These are phyloP conservation scores for Penicillium waksmanii DNA, from an alignment of 495 filamentous ascomycete genomes.

Conservation along the genomic window DNA sequence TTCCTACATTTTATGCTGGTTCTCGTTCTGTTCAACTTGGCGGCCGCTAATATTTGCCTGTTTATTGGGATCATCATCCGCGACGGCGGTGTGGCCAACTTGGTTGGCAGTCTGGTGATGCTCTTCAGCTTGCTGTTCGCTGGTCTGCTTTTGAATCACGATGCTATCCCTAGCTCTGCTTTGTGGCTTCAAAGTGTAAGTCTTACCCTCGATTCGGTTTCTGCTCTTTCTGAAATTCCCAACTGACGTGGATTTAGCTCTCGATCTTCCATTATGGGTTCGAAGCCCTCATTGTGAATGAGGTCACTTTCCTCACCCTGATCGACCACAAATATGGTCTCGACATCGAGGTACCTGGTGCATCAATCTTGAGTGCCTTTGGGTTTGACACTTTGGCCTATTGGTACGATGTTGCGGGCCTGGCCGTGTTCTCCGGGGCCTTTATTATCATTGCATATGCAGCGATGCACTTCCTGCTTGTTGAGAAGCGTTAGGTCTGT, in stretches of 20 bases:
- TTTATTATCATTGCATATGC: constrained; percentile 89
- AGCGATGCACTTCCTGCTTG: constrained; percentile 91
- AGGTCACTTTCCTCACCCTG: constrained; percentile 87
- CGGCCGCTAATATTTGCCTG: constrained; percentile 87
- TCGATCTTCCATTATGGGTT: constrained; percentile 99
- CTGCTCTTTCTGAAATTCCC: background rate
- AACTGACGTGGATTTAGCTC: constrained; percentile 50
- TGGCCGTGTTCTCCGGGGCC: constrained; percentile 77
- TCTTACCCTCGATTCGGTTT: constrained; percentile 11
- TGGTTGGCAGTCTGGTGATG: constrained; percentile 96
- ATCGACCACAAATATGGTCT: constrained; percentile 93
- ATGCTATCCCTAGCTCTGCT: constrained; percentile 81
- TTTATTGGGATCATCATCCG: constrained; percentile 97
- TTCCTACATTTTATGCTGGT: constrained; percentile 93
- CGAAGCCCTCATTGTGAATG: constrained; percentile 95
- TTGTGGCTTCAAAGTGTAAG: constrained; percentile 85
- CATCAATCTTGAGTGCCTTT: constrained; percentile 90
- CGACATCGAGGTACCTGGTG: constrained; percentile 93
- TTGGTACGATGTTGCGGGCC: constrained; percentile 81
- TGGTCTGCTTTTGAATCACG: constrained; percentile 88
- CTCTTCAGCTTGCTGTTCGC: constrained; percentile 95
- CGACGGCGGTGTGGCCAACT: constrained; percentile 88
- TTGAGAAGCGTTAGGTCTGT: constrained; percentile 76
- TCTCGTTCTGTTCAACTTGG: constrained; percentile 93
- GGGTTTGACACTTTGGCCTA: constrained; percentile 84